Evolutionary conservation across 2,329 filamentous ascomycete species (phyloP).

Genomic region (Aureobasidium sp.): DNA sequence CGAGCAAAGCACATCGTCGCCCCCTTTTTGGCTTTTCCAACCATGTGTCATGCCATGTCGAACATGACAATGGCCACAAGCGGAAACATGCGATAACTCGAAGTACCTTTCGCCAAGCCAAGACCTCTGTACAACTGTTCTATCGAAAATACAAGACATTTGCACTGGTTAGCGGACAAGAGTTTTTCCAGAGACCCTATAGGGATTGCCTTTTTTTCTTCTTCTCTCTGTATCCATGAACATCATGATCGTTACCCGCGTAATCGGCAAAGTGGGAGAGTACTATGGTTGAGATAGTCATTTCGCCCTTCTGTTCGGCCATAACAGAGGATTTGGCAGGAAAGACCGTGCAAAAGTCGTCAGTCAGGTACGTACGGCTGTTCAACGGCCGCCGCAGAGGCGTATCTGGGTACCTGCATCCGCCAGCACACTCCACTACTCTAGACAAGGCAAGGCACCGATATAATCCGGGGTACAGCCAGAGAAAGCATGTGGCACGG

Average conservation of each 20-base stretch:
- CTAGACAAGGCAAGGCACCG: not conserved
- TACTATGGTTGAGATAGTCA: not conserved
- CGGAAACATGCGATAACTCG: not conserved
- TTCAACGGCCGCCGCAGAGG: not conserved
- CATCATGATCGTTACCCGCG: not conserved
- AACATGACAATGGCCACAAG: not conserved
- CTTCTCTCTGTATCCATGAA: not conserved
- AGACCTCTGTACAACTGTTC: slow-evolving; percentile 4
- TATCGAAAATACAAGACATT: slow-evolving; percentile 12
- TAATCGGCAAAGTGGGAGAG: not conserved
- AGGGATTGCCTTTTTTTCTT: not conserved
- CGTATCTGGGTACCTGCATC: slow-evolving; percentile 8
- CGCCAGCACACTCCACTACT: slow-evolving; percentile 8
- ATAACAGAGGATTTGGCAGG: not conserved
- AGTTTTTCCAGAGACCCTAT: not conserved
- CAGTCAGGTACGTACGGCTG: not conserved
- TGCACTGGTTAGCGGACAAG: slow-evolving; percentile 5
- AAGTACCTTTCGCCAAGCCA: not conserved
- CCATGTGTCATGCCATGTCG: slow-evolving; percentile 4
- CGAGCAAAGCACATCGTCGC: not conserved
- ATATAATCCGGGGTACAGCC: not conserved
- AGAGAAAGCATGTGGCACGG: not conserved
- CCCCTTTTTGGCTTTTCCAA: not conserved
- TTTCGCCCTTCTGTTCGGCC: not conserved
- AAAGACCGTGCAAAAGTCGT: not conserved